Conservation (phyloP, 192 early-diverging fungal species). For the Podila verticillata region DNA sequence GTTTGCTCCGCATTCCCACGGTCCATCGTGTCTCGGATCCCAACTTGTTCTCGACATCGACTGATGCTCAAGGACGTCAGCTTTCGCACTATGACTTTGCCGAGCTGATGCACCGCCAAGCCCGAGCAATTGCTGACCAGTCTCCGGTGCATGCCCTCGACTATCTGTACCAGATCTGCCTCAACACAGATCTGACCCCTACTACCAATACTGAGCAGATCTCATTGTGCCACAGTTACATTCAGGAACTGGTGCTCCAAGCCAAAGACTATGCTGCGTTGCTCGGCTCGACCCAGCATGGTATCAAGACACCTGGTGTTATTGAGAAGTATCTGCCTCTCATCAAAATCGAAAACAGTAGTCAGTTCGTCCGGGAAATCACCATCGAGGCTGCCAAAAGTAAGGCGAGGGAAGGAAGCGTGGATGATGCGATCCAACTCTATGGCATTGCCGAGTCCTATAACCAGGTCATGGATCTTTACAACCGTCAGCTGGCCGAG, state of each 20-base stretch:
- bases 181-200: slow-evolving; percentile 56
- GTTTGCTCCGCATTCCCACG: slow-evolving; percentile 77
- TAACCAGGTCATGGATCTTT: slow-evolving; percentile 76
- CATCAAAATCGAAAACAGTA: slow-evolving; percentile 63
- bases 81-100: slow-evolving; percentile 44
- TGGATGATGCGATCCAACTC: slow-evolving; percentile 79
- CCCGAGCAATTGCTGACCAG: slow-evolving; percentile 34
- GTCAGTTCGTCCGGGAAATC: slow-evolving; percentile 75
- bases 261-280: slow-evolving; percentile 65
- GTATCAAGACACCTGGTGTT: slow-evolving; percentile 63
- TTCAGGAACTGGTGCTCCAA: slow-evolving; percentile 72
- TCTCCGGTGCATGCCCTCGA: slow-evolving; percentile 67
- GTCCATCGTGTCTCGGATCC: slow-evolving; percentile 54
- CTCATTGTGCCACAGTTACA: slow-evolving; percentile 55
- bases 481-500: slow-evolving; percentile 78
- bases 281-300: slow-evolving; percentile 58
- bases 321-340: slow-evolving; percentile 76
- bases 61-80: slow-evolving; percentile 49
- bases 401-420: slow-evolving; percentile 72
- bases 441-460: slow-evolving; percentile 77
- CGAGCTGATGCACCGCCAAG: slow-evolving; percentile 32
- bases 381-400: slow-evolving; percentile 73
- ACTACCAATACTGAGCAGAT: slow-evolving; percentile 62
- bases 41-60: slow-evolving; percentile 37
- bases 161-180: slow-evolving; percentile 69